A percentile compares a stretch with the other conserved stretches of the same genome.
phyloP scores from a whole-genome alignment of 2,329 filamentous ascomycete species.

The Cercospora berteroae region DNA sequence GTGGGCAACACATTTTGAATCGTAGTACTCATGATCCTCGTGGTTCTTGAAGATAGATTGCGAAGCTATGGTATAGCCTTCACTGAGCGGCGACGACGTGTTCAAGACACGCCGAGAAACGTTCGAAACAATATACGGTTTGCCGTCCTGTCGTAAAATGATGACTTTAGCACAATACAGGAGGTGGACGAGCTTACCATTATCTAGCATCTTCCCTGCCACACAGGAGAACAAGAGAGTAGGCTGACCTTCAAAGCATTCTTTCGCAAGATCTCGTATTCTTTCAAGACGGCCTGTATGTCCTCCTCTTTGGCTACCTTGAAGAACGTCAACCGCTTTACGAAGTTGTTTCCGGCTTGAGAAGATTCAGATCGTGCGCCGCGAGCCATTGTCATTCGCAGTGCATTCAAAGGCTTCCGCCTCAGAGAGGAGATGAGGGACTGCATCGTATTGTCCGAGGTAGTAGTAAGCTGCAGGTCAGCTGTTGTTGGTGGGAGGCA shows the following conservation, averaged over 20 bases:
- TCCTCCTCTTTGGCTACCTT: slow-evolving; percentile 52
- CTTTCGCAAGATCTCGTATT: slow-evolving; percentile 46
- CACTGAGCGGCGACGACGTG: slow-evolving; percentile 49
- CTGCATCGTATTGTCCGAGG: slow-evolving; percentile 2
- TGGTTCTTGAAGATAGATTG: slow-evolving; percentile 63
- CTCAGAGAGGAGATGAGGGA: neutral
- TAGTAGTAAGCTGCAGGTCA: neutral
- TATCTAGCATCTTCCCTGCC: neutral
- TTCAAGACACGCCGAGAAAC: slow-evolving; percentile 29
- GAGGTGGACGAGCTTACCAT: neutral
- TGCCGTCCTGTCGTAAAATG: slow-evolving; percentile 56
- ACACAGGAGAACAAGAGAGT: neutral
- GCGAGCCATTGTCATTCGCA: neutral
- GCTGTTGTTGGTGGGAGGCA: neutral
- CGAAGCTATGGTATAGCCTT: slow-evolving; percentile 65
- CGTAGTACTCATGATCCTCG: slow-evolving; percentile 69
- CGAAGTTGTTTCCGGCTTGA: slow-evolving; percentile 26
- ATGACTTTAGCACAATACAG: slow-evolving; percentile 1
- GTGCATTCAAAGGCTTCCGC: neutral
- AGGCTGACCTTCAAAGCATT: slow-evolving; percentile 44
- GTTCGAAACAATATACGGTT: slow-evolving; percentile 63
- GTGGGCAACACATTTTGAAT: slow-evolving; percentile 59
- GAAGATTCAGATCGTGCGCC: slow-evolving; percentile 12
- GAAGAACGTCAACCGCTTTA: slow-evolving; percentile 55
- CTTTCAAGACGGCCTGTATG: slow-evolving; percentile 45